Evolutionary conservation across 257 asterid species (phyloP), one percentile per base, ranked within the genome.

Genomic region (Solanum infundibuliforme): DNA sequence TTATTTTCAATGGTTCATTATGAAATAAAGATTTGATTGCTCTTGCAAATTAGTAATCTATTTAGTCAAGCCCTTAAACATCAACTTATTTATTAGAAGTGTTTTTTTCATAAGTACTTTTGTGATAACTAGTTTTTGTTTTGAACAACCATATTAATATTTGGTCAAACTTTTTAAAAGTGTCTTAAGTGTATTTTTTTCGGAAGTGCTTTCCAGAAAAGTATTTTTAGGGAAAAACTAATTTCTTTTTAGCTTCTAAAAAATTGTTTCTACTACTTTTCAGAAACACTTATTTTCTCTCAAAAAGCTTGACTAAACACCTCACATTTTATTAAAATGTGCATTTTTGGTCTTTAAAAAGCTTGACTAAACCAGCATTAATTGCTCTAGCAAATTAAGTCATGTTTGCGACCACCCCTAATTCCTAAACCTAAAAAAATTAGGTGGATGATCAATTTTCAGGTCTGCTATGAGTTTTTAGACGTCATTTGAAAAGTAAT

Each of bases 1-100:
- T 86, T 39, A 88, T 62, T 88, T 88, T 90, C 81, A 81, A 82
- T 77, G 60, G 35, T 13, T 71, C 90, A 75, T 90, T 48, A 66
- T 83, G 55, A 65, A 55, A 86, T 31, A 85, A 38, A 65, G 65
- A 38, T 66, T 84, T 35, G 14, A 12, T 39, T 79, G 25, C 25
- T 77, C 84, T 76, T 34, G 25, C 27, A 72, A 18, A 72, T 72
- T 58, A 20, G 25, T 8, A 72, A 16, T 32, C 25, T 31, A 32
- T 32, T 0, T 14, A 7, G 77, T 7, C 3, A 71, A 32, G 36
- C 7, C 34, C 35, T 71, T 29, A 68, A 13, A 12, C 31, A 25
- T 65, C 4, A 25, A 31, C 36, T 68, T 27, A 29, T 12, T 25
- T 68, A 25, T 68, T 1, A 13, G 8, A 68, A 68, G 35, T 68